Evolutionary conservation across 345 rosid genomes (phyloP).

Genomic region (Salix koriyanagi): DNA sequence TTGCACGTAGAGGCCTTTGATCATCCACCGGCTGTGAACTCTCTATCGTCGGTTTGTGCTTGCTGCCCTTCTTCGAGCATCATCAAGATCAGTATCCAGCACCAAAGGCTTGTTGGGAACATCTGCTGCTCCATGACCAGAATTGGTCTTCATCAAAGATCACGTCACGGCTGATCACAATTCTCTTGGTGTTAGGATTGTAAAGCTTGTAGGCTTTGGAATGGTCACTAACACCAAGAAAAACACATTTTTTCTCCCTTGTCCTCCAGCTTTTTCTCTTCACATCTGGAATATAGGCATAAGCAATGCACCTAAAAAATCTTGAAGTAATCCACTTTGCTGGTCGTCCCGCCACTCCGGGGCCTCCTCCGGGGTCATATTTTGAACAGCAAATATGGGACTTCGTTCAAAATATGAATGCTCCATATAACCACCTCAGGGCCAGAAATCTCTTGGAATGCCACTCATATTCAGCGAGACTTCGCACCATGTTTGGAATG

Average conservation of each 20-base stretch:
- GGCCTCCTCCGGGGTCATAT: neutral
- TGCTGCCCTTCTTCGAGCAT: no score
- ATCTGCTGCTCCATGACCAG: neutral
- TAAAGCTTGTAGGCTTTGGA: neutral
- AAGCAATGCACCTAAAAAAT: neutral
- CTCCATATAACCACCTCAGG: neutral
- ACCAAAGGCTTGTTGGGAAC: no score
- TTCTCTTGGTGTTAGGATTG: neutral
- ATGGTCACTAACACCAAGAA: neutral
- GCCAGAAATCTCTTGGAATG: neutral
- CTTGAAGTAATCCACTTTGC: neutral
- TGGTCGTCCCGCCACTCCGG: neutral
- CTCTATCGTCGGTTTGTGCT: no score
- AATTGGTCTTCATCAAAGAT: neutral
- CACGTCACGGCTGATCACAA: neutral
- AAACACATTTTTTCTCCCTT: neutral
- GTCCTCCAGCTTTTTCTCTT: no score
- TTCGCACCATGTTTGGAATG: neutral
- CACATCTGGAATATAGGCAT: neutral
- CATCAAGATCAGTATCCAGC: neutral
- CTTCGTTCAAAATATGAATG: neutral
- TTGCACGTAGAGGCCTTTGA: no score
- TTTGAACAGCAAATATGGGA: neutral
- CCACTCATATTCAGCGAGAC: neutral
- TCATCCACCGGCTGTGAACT: no score